A percentile compares a stretch with the other conserved stretches of the same genome.
These are phyloP conservation scores for Scheffersomyces stipitis DNA, from an alignment of 805 yeast genomes.

Conservation along the genomic window DNA sequence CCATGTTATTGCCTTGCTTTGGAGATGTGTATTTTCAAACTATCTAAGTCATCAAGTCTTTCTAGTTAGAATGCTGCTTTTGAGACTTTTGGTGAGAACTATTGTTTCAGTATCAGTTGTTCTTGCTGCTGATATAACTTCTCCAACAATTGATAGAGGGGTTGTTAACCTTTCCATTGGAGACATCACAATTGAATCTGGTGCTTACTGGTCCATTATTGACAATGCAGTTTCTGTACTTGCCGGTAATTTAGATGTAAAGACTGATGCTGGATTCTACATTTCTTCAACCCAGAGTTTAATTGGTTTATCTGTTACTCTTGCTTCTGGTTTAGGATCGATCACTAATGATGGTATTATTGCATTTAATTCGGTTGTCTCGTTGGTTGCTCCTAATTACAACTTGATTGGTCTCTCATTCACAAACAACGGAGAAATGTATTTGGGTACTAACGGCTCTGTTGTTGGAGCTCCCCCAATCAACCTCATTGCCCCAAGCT, in stretches of 20 bases:
- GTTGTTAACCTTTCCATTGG: slow-evolving; percentile 19
- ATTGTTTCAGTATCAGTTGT: not conserved
- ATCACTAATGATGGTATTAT: slow-evolving; percentile 18
- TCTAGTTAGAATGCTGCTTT: too few species aligned
- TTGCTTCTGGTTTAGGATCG: slow-evolving; percentile 9
- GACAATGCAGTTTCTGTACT: too few species aligned
- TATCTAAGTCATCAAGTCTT: too few species aligned
- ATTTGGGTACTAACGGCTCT: slow-evolving; percentile 10
- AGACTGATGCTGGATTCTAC: slow-evolving; percentile 16
- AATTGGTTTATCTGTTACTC: slow-evolving; percentile 8
- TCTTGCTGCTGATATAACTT: slow-evolving; percentile 4
- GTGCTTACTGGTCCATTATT: slow-evolving; percentile 19
- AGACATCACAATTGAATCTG: slow-evolving; percentile 12
- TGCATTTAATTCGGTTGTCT: slow-evolving; percentile 13
- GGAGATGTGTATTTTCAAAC: too few species aligned
- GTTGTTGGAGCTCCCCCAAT: slow-evolving; percentile 10
- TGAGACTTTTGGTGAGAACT: not conserved
- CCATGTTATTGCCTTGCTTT: too few species aligned
- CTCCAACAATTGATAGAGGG: slow-evolving; percentile 17
- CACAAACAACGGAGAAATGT: too few species aligned
- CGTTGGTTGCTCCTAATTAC: slow-evolving; percentile 8
- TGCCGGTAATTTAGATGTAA: slow-evolving; percentile 11
- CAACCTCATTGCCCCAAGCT: slow-evolving; percentile 6
- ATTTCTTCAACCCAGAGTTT: slow-evolving; percentile 8
- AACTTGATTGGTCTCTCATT: slow-evolving; percentile 7